Conservation (phyloP, 495 filamentous ascomycete species). For the Talaromyces wortmannii region DNA sequence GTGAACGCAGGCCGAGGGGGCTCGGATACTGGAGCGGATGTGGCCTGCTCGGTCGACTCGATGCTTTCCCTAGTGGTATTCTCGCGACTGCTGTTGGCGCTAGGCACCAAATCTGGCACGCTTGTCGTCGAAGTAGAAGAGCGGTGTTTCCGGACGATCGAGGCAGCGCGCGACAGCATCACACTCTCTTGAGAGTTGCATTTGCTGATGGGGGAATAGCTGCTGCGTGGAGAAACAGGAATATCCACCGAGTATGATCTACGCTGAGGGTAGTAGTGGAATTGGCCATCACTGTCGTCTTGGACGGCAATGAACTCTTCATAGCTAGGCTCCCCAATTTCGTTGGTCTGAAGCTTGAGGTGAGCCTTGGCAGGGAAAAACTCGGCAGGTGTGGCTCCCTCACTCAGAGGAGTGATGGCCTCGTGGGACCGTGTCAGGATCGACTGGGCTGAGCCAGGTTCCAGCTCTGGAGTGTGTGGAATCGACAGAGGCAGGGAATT, state of each 20-base stretch:
- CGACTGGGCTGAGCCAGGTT: slow-evolving; percentile 30
- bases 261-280: slow-evolving; percentile 30
- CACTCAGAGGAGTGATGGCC: slow-evolving; percentile 26
- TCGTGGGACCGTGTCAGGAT: slow-evolving; percentile 21
- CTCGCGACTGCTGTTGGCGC: slow-evolving; percentile 40
- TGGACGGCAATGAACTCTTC: slow-evolving; percentile 41
- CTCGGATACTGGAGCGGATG: slow-evolving; percentile 1
- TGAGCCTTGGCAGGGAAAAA: not conserved
- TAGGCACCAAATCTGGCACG: slow-evolving; percentile 49
- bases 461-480: slow-evolving; percentile 31
- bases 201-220: slow-evolving; percentile 51
- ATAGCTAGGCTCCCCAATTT: slow-evolving; percentile 32
- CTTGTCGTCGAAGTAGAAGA: slow-evolving; percentile 50
- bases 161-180: slow-evolving; percentile 39
- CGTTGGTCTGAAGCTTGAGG: slow-evolving; percentile 7
- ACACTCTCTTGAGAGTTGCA: slow-evolving; percentile 53
- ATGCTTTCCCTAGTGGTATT: slow-evolving; percentile 25
- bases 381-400: slow-evolving; percentile 7
- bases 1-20: slow-evolving; percentile 18
- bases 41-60: slow-evolving; percentile 20
- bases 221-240: slow-evolving; percentile 40
- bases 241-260: slow-evolving; percentile 30
- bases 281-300: slow-evolving; percentile 38
- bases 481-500: slow-evolving; percentile 10
- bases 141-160: slow-evolving; percentile 45